phyloP scores from a whole-genome alignment of 352 stramenopile species.

The Thraustochytrium sp. region DNA sequence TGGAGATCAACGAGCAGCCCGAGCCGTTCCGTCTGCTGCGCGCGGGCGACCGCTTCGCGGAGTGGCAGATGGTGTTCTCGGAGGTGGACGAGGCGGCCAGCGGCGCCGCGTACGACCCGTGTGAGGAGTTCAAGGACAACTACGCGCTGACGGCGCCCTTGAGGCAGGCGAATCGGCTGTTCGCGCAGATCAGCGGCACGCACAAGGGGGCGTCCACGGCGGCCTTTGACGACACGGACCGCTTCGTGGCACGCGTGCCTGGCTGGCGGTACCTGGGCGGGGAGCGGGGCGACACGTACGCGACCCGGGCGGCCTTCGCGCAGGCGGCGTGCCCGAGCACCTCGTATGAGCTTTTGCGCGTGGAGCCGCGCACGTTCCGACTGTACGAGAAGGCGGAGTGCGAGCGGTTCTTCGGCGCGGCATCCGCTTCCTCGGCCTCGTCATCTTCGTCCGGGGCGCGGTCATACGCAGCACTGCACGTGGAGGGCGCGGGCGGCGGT shows the following conservation, averaged over 20 bases:
- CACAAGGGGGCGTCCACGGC: slow-evolving; percentile 19
- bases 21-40: slow-evolving; percentile 22
- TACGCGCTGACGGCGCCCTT: slow-evolving; percentile 1
- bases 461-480: neutral
- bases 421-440: neutral
- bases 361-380: slow-evolving; percentile 9
- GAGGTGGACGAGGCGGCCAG: neutral
- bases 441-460: too few species aligned
- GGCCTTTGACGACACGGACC: slow-evolving; percentile 9
- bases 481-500: neutral
- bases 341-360: neutral
- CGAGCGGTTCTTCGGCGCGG: neutral
- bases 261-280: slow-evolving; percentile 25
- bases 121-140: slow-evolving; percentile 33
- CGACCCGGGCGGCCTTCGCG: neutral
- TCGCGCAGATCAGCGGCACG: slow-evolving; percentile 4
- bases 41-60: neutral
- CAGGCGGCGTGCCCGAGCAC: neutral
- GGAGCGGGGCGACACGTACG: slow-evolving; percentile 7
- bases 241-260: slow-evolving; percentile 15
- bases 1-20: slow-evolving; percentile 20
- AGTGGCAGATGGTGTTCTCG: slow-evolving; percentile 33
- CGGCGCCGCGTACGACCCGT: neutral
- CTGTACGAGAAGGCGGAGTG: slow-evolving; percentile 13
- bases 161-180: neutral